Evolutionary conservation across 73 alveolate genomes (phyloP), one percentile per base, ranked within the genome.

Genomic region (Paramecium sexaurelia): DNA sequence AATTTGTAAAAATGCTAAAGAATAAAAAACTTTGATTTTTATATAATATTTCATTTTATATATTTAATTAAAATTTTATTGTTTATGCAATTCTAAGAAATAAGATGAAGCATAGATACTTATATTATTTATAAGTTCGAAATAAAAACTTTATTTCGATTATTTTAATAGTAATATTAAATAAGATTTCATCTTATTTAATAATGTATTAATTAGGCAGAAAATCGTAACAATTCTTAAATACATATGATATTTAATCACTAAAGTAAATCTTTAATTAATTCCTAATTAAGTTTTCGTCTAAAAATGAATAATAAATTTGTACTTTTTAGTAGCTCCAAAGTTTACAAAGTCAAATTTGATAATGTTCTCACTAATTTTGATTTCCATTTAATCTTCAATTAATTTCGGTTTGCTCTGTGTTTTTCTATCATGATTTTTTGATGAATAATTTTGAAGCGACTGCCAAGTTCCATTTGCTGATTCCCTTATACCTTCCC

Each of bases 401-500:
- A 78, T 78, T 20, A 41, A 35, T 22, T 24, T 78, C 3, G 68
- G 86, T 33, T 71, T 37, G 32, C 45, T 39, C 41, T 78, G 13
- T 43, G 13, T 17, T 40, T 39, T 45, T 11, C 22, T 39, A 10
- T 78, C 90, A 20, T 22, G 20, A 17, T 43, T 78, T 45, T 33
- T 78, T 8, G 22, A 10, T 6, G 73, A 78, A 33, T 78, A 78
- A 41, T 39, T 26, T 78, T 78, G 45, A 2, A 78, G 32, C 6
- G 90, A 78, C 13, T 78, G 8, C 90, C 90, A 78, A 19, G 90
- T 78, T 1, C 90, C 90, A 78, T 78, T 78, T 26, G 90, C 90
- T 9, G 90, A 78, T 45, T 78, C 90, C 41, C 90, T 78, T 4
- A 32, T 15, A 24, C 90, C 73, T 40, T 40, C 90, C 11, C 90